Evolutionary conservation across 2,329 filamentous ascomycete genomes (phyloP).

Genomic region (Talaromyces sp.): DNA sequence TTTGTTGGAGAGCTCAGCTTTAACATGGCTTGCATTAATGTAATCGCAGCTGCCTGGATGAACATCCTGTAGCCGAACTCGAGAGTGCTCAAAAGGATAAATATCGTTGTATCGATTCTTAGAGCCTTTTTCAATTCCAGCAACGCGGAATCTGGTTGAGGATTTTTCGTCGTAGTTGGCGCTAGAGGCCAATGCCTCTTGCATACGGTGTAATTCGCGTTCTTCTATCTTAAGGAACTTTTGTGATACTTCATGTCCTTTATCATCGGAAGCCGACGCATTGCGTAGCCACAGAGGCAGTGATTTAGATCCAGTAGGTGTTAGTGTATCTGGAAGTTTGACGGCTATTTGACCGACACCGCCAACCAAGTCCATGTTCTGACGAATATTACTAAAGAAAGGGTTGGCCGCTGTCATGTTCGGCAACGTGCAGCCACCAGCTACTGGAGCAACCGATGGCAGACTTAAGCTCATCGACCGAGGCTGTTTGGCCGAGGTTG

Average conservation of each 20-base stretch:
- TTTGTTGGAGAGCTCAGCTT: conserved; percentile 76
- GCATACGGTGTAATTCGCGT: conserved; percentile 87
- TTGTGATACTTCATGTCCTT: conserved; percentile 74
- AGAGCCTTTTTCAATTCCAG: conserved; percentile 85
- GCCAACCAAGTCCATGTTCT: conserved; percentile 91
- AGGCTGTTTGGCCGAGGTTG: conserved; percentile 39
- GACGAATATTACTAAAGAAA: conserved; percentile 93
- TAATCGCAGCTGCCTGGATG: conserved; percentile 75
- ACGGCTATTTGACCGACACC: conserved; percentile 77
- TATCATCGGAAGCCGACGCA: conserved; percentile 61
- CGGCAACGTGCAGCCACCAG: conserved; percentile 83
- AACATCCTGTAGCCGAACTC: conserved; percentile 71
- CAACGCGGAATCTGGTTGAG: conserved; percentile 62
- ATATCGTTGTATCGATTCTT: conserved; percentile 99
- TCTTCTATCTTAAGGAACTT: conserved; percentile 81
- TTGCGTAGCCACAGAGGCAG: conserved; percentile 74
- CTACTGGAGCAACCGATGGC: conserved; percentile 66
- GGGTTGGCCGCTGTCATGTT: conserved; percentile 66
- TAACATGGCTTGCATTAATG: conserved; percentile 86
- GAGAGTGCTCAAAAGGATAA: conserved; percentile 87
- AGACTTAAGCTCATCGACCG: conserved; percentile 49
- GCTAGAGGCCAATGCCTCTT: conserved; percentile 63
- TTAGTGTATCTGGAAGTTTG: conserved; percentile 53
- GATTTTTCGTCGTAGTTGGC: conserved; percentile 50
- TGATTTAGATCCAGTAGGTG: conserved; percentile 41